Evolutionary conservation across 768 basidiomycete genomes (phyloP), one percentile per base, ranked within the genome.

Genomic region (Boletus coccyginus): DNA sequence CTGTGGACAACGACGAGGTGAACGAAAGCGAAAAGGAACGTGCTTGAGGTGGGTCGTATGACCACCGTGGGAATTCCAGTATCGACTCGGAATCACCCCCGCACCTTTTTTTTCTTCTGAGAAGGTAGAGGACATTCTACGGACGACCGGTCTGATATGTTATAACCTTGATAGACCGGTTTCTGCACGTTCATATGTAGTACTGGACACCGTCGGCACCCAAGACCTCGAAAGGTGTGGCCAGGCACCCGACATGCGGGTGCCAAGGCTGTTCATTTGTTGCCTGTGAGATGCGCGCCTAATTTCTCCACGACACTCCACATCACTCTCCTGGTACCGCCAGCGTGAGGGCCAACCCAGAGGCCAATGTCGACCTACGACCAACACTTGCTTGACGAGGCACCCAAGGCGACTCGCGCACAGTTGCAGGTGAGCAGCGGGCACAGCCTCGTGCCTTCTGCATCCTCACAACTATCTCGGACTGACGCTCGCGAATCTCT

Each of bases 391-490:
- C 72, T 78, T 14, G 73, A 68, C 27, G 69, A 67, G 17, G 76
- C 75, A 45, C 79, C 78, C 42, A 68, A 44, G 29, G 76, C 78
- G 6, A 80, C 78, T 7, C 74, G 72, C 32, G 70, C 73, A 4
- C 77, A 78, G 60, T 46, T 75, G 51, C 78, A 79, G 70, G 78
- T 78, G 33, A 39, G 72, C 53, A 47, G 27, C 27, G 27, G 68
- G 62, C 59, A 69, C 53, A 50, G 58, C 62, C 62, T 46, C 38
- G 29, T 24, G 19, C n/a, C 36, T 32, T 40, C 21, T 19, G 12
- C 21, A 48, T 21, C 12, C 33, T 7, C 24, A 16, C 21, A 27
- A 7, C 31, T 14, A 6, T n/a, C 21, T 8, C 13, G 8, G n/a
- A 40, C 50, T 36, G 40, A 52, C 43, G 16, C 31, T 11, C 11